Evolutionary conservation across 1,284 basidiomycete species (phyloP), one percentile per base, ranked within the genome.

Genomic region (Microstroma glucosiphilum): DNA sequence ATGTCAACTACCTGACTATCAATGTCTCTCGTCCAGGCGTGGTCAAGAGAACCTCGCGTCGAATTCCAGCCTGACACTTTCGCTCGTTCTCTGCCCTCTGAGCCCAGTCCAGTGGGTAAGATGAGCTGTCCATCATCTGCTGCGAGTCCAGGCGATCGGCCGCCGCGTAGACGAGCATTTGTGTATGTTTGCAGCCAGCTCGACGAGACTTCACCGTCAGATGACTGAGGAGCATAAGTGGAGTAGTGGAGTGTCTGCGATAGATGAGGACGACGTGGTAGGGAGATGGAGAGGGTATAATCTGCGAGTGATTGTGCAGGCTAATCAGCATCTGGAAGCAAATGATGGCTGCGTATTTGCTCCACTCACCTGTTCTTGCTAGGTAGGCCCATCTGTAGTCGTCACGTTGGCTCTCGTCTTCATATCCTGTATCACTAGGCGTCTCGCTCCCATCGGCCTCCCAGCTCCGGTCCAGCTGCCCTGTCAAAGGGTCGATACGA

Each of bases 401-500:
- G 13, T 66, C 58, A 37, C 30, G 30, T 56, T 17, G 26, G 9
- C 15, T 8, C n/a, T 30, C 54, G 25, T 37, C 57, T 40, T 40
- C 40, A 40, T 58, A n/a, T 9, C 17, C 21, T 26, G 17, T 7
- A 11, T 19, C 25, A 19, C 40, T 37, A 9, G 30, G 6, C 57
- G 12, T 58, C 40, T 49, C 58, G 40, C 43, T 58, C 17, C 40
- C 57, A 25, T 21, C 42, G 21, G 17, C 78, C 75, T 48, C 87
- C 87, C 58, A 91, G 84, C 0, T 87, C 86, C 6, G 87, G 78
- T 88, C 89, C 62, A 94, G 84, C 68, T 83, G 84, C 1, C 91
- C 91, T 0, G 90, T 91, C 73, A 89, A 86, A 54, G 93, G 80
- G 75, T 92, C 89, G 13, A 94, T 83, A 48, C 89, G 82, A 41